A percentile compares a stretch with the other conserved stretches of the same genome.
These are phyloP conservation scores for Amoeboaphelidium protococcarum DNA, from an alignment of 371 early-diverging fungal genomes.

Conservation along the genomic window DNA sequence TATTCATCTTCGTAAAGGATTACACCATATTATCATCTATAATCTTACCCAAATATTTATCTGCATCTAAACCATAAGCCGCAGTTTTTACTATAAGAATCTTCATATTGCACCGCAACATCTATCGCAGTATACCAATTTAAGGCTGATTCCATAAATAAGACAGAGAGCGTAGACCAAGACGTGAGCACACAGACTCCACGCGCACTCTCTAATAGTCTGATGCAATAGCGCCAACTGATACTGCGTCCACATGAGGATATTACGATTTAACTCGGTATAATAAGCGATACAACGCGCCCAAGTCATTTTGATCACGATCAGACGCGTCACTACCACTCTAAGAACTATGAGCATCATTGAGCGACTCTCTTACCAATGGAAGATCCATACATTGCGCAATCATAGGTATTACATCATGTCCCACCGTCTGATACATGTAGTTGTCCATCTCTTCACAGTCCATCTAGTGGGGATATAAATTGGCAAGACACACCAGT, in stretches of 20 bases:
- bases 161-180: conserved; percentile 54
- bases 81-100: conserved; percentile 90
- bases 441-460: conserved; percentile 79
- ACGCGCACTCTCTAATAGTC: conserved; percentile 93
- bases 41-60: not conserved
- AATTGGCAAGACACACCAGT: conserved; percentile 78
- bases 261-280: conserved; percentile 26
- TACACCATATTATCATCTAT: not conserved
- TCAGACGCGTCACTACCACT: conserved; percentile 10
- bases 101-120: conserved; percentile 59
- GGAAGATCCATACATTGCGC: conserved; percentile 76
- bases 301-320: conserved; percentile 68
- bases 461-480: conserved; percentile 36
- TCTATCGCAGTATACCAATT: conserved; percentile 52
- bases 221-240: conserved; percentile 93
- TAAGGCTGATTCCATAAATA: conserved; percentile 90
- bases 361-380: conserved; percentile 46
- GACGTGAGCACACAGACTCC: conserved; percentile 69
- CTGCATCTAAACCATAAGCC: conserved; percentile 29
- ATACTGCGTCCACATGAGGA: conserved; percentile 70
- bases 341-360: conserved; percentile 23
- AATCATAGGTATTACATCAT: conserved; percentile 57
- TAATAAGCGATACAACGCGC: conserved; percentile 67
- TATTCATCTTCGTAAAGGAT: conserved; percentile 9
- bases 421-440: conserved; percentile 98